These are phyloP conservation scores for Taphrina sp. DNA, from an alignment of 1,139 yeast genomes.

Conservation along the genomic window DNA sequence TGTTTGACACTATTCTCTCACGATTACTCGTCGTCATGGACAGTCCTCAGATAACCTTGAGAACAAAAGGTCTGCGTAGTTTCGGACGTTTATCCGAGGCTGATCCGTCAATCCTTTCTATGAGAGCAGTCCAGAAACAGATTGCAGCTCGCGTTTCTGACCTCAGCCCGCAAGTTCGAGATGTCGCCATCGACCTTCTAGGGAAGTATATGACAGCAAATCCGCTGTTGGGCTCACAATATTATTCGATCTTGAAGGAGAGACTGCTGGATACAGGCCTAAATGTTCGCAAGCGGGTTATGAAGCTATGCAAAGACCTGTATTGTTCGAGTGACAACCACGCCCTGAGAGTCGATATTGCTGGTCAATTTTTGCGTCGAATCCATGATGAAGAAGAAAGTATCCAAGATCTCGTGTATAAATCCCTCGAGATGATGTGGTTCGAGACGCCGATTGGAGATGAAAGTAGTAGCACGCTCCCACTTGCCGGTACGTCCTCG, in stretches of 20 bases:
- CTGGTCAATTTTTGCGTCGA: constrained; percentile 54
- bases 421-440: constrained; percentile 51
- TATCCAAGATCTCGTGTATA: constrained; percentile 52
- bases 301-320: constrained; percentile 55
- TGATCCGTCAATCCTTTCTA: constrained; percentile 53
- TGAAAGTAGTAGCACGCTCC: not conserved
- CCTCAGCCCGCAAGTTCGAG: constrained; percentile 68
- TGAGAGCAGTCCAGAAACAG: constrained; percentile 54
- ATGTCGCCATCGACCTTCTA: constrained; percentile 69
- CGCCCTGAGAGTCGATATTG: constrained; percentile 49
- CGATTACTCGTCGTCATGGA: constrained; percentile 53
- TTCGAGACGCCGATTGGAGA: constrained; percentile 41
- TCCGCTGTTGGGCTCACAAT: constrained; percentile 52
- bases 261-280: constrained; percentile 60
- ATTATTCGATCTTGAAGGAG: constrained; percentile 54
- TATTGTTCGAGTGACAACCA: constrained; percentile 47
- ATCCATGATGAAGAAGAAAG: constrained; percentile 69
- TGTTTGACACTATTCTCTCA: constrained; percentile 57
- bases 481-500: not conserved
- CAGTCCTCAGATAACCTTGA: constrained; percentile 57
- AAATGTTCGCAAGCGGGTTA: constrained; percentile 62
- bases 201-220: constrained; percentile 52
- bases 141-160: constrained; percentile 57
- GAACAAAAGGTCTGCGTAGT: constrained; percentile 64
- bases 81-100: constrained; percentile 54